Base-by-base conservation (phyloP, 2,329 filamentous ascomycete genomes). In the Immersiporthe knoxdaviesiana region DNA sequence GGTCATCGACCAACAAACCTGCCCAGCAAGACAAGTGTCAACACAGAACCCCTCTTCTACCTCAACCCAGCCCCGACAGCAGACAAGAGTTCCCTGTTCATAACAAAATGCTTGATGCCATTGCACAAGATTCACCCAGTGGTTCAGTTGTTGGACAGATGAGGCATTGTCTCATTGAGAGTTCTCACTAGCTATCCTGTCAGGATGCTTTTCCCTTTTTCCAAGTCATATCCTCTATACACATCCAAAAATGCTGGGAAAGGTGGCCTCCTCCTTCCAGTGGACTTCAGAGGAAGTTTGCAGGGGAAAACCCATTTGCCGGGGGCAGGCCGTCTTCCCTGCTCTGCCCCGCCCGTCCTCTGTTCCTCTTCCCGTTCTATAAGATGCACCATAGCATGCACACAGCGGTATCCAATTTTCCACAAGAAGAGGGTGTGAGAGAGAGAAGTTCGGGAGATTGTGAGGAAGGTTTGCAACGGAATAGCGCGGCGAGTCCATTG, bases 141-240 rank as follows among this genome's bases (percentile, higher is more conserved):
- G n/a, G 24, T 56, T 24, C 24, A 56, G 14, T 18, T 16, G 24
- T 30, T 47, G 44, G 7, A 11, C 24, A 32, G 27, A 30, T 56
- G 52, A 24, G 27, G 30, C 52, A 32, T 56, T 56, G 24, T 56
- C 52, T 56, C 52, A 56, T 56, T 56, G 27, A 30, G 52, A n/a
- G 1, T 10, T 56, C 52, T 54, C 30, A 12, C 27, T 56, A 56
- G 24, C 27, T 56, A 30, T 30, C 52, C 52, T 30, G 52, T 18
- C 52, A 30, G 5, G 44, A 16, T 16, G 27, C n/a, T n/a, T 35
- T 7, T 16, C 14, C 12, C 24, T 24, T 27, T 27, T 54, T 16
- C 52, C 52, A 8, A 27, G 52, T 18, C 24, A 30, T 7, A 30
- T 30, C 14, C 14, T 56, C n/a, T 52, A 56, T 27, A 56, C 27